Percentiles rank a stretch among this genome's conserved stretches.
Evolutionary conservation across 2,329 filamentous ascomycete species (phyloP).

Genomic region (Hymenoscyphus linearis): DNA sequence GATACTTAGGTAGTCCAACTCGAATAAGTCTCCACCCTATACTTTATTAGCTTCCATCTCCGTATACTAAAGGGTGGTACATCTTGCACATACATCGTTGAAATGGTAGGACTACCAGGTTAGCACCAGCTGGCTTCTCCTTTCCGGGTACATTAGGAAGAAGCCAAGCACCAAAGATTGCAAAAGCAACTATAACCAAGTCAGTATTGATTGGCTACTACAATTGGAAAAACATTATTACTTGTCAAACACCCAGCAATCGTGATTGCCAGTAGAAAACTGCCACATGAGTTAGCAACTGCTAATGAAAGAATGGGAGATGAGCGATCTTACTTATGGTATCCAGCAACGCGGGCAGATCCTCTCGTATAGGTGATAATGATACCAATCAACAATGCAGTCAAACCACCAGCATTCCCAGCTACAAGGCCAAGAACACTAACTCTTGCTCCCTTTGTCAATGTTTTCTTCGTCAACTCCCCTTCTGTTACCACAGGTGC

Average conservation of each 20-base stretch:
- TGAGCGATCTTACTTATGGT: conserved; percentile 3
- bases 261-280: conserved; percentile 4
- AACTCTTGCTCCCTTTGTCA: conserved; percentile 5
- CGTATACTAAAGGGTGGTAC: neutral
- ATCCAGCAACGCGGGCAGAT: neutral
- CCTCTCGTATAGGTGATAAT: conserved; percentile 7
- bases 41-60: neutral
- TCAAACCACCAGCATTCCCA: conserved; percentile 3
- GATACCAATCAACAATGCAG: conserved; percentile 5
- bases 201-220: neutral
- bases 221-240: neutral
- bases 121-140: neutral
- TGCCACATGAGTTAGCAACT: neutral
- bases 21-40: conserved; percentile 2
- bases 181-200: conserved; percentile 4
- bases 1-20: neutral
- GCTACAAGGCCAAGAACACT: conserved; percentile 5
- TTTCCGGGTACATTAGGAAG: conserved; percentile 2
- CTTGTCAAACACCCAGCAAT: conserved; percentile 5
- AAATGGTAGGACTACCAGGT: conserved; percentile 4
- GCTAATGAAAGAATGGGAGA: neutral
- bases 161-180: conserved; percentile 1
- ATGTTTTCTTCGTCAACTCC: neutral
- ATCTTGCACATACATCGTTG: neutral
- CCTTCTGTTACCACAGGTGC: neutral